These are phyloP conservation scores for Paxillus involutus DNA, from an alignment of 768 basidiomycete species.

Conservation along the genomic window DNA sequence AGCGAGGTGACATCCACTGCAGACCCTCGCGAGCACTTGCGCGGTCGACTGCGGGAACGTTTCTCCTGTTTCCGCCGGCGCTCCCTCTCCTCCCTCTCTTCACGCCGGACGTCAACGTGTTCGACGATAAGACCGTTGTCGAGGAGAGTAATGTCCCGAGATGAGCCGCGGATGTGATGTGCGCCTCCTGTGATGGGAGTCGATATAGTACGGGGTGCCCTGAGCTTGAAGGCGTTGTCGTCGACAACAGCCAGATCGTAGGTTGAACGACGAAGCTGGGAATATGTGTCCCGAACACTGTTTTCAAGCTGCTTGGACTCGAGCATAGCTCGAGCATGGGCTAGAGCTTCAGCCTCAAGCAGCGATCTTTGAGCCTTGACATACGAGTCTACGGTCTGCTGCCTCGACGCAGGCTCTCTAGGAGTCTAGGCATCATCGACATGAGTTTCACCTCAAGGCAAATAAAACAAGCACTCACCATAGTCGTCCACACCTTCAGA, in stretches of 20 bases:
- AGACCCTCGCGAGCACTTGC: slow-evolving; percentile 75
- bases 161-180: slow-evolving; percentile 48
- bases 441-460: slow-evolving; percentile 4
- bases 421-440: slow-evolving; percentile 63
- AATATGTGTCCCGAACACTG: slow-evolving; percentile 77
- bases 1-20: slow-evolving; percentile 71
- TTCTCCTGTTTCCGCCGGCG: slow-evolving; percentile 69
- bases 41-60: slow-evolving; percentile 51
- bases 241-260: slow-evolving; percentile 63
- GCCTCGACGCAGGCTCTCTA: slow-evolving; percentile 81
- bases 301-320: slow-evolving; percentile 76
- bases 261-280: slow-evolving; percentile 75
- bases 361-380: slow-evolving; percentile 79
- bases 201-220: slow-evolving; percentile 47
- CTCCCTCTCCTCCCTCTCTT: slow-evolving; percentile 74
- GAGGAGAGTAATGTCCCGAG: slow-evolving; percentile 75
- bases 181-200: slow-evolving; percentile 33
- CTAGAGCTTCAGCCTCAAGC: slow-evolving; percentile 79
- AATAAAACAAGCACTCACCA: slow-evolving; percentile 49
- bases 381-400: slow-evolving; percentile 79
- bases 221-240: slow-evolving; percentile 67
- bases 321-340: slow-evolving; percentile 74
- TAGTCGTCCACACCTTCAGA: slow-evolving; percentile 74
- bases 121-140: slow-evolving; percentile 91
- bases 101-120: slow-evolving; percentile 78